Percentiles rank a stretch among this genome's conserved stretches.
These are phyloP conservation scores for Cladorrhinum sp. DNA, from an alignment of 2,329 filamentous ascomycete genomes.

Conservation along the genomic window DNA sequence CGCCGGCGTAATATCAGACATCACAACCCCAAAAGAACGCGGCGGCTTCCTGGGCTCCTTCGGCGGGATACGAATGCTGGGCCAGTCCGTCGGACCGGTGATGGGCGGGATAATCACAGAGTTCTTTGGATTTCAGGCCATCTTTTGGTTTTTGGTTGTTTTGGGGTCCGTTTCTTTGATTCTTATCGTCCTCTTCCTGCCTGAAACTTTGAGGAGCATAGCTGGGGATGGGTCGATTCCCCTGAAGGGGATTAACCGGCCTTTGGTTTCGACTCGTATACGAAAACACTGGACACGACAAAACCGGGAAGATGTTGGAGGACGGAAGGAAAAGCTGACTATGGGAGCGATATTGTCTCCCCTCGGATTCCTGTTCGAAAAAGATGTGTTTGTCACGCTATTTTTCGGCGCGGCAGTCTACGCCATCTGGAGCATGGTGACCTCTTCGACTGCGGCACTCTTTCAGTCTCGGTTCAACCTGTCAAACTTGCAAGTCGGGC, in stretches of 20 bases:
- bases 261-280: conserved; percentile 34
- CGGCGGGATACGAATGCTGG: conserved; percentile 24
- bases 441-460: conserved; percentile 40
- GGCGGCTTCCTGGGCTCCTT: conserved; percentile 21
- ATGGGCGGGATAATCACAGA: conserved; percentile 23
- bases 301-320: neutral
- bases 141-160: conserved; percentile 31
- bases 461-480: conserved; percentile 40
- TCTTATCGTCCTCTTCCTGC: conserved; percentile 39
- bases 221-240: conserved; percentile 39
- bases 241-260: conserved; percentile 39
- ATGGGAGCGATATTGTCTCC: conserved; percentile 36
- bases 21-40: conserved; percentile 22
- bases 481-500: conserved; percentile 16
- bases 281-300: conserved; percentile 7
- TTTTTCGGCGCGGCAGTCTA: conserved; percentile 44
- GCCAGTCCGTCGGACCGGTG: conserved; percentile 24
- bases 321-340: conserved; percentile 33
- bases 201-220: conserved; percentile 39
- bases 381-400: conserved; percentile 44
- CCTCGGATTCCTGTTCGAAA: conserved; percentile 41
- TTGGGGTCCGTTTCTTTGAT: conserved; percentile 31
- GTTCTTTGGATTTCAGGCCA: conserved; percentile 23
- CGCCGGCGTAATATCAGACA: conserved; percentile 24
- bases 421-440: conserved; percentile 48